These are phyloP conservation scores for Xylaria multiplex DNA, from an alignment of 2,329 filamentous ascomycete species.

Conservation along the genomic window DNA sequence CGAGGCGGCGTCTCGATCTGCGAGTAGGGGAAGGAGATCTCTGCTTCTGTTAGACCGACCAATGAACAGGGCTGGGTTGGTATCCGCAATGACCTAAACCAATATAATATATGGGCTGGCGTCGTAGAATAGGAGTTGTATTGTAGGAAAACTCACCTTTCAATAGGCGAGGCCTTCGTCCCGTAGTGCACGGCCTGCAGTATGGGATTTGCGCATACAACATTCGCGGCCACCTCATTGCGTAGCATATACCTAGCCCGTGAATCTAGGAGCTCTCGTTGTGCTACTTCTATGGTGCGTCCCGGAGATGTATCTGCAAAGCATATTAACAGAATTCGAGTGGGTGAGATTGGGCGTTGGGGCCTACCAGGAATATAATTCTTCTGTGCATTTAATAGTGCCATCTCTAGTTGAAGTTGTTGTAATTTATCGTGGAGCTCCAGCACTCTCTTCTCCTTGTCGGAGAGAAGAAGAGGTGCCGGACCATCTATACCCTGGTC, in stretches of 20 bases:
- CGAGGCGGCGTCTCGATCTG: conserved; percentile 74
- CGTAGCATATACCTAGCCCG: conserved; percentile 75
- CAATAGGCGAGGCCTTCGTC: conserved; percentile 69
- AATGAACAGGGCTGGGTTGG: neutral
- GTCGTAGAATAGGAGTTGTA: neutral
- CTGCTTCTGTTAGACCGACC: conserved; percentile 53
- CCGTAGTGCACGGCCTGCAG: conserved; percentile 80
- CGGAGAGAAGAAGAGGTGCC: conserved; percentile 65
- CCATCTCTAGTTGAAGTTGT: conserved; percentile 76
- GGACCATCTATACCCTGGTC: conserved; percentile 48
- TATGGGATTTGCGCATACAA: conserved; percentile 78
- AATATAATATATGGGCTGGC: neutral
- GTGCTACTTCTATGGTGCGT: conserved; percentile 60
- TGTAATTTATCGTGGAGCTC: conserved; percentile 77
- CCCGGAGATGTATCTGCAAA: conserved; percentile 54
- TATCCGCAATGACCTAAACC: neutral
- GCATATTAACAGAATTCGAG: conserved; percentile 47
- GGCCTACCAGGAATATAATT: conserved; percentile 50
- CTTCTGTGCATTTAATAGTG: conserved; percentile 67
- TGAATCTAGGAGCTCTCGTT: conserved; percentile 74
- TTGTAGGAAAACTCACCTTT: conserved; percentile 64
- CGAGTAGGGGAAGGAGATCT: conserved; percentile 72
- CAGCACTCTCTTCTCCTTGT: conserved; percentile 72
- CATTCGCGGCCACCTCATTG: conserved; percentile 73
- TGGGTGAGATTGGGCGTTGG: conserved; percentile 1